Conservation (phyloP, 2,329 filamentous ascomycete species). For the Teratosphaeria gauchensis region DNA sequence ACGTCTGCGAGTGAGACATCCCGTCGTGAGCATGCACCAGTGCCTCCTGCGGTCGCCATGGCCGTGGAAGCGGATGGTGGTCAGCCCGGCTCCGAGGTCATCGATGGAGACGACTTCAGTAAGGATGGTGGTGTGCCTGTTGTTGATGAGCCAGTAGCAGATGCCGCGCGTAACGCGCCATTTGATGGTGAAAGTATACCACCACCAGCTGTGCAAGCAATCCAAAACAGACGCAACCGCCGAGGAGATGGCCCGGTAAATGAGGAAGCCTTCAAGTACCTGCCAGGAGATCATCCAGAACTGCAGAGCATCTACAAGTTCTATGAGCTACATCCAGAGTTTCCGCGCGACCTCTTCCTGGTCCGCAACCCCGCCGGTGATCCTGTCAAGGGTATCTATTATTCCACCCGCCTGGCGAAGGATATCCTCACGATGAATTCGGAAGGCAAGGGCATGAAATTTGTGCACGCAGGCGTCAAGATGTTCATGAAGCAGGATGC, state of each 20-base stretch:
- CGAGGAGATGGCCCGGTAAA: slow-evolving; percentile 39
- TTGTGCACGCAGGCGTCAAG: slow-evolving; percentile 92
- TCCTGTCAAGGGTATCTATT: slow-evolving; percentile 92
- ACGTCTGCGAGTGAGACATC: slow-evolving; percentile 1
- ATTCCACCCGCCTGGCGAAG: slow-evolving; percentile 74
- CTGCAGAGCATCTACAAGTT: slow-evolving; percentile 71
- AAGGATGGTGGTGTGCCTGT: slow-evolving; percentile 1
- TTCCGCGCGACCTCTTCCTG: slow-evolving; percentile 88
- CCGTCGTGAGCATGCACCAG: slow-evolving; percentile 10
- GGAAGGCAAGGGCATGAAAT: slow-evolving; percentile 83
- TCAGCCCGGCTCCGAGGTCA: slow-evolving; percentile 5
- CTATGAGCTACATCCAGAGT: slow-evolving; percentile 73
- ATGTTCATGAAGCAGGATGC: slow-evolving; percentile 99
- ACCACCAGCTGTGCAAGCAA: slow-evolving; percentile 3
- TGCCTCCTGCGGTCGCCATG: slow-evolving; percentile 13
- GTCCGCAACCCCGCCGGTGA: slow-evolving; percentile 85
- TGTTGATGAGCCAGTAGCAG: slow-evolving; percentile 10
- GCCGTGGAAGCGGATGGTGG: slow-evolving; percentile 11
- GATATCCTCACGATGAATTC: slow-evolving; percentile 72
- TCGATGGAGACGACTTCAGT: slow-evolving; percentile 3
- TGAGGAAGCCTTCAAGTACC: slow-evolving; percentile 93
- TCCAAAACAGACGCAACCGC: slow-evolving; percentile 7
- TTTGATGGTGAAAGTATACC: slow-evolving; percentile 15
- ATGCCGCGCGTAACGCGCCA: slow-evolving; percentile 15
- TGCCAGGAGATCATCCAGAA: slow-evolving; percentile 63